Evolutionary conservation across 2,329 filamentous ascomycete species (phyloP).

Genomic region (Dendrostoma leiphaemia): DNA sequence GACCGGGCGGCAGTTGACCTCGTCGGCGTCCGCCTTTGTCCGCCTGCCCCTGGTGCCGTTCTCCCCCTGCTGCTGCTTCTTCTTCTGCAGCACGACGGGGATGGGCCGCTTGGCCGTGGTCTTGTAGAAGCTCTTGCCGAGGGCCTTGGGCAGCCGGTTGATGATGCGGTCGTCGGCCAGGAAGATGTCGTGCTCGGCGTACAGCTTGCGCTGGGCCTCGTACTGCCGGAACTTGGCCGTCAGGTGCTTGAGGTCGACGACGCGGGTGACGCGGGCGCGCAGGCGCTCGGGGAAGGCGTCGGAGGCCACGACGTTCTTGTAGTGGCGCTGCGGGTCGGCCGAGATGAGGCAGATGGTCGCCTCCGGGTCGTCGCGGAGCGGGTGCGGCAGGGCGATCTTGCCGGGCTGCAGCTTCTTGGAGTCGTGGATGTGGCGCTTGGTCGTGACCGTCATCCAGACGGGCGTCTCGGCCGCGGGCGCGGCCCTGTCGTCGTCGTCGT

Average conservation of each 20-base stretch:
- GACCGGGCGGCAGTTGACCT: constrained; percentile 50
- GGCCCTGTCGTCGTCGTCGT: constrained; percentile 33
- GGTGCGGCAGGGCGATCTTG: constrained; percentile 77
- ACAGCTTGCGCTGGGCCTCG: constrained; percentile 80
- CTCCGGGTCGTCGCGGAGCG: constrained; percentile 65
- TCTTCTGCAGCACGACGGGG: constrained; percentile 65
- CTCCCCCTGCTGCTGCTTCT: constrained; percentile 54
- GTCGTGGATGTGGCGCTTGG: constrained; percentile 67
- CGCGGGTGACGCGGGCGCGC: constrained; percentile 65
- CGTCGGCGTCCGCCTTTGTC: constrained; percentile 48
- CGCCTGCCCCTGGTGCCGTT: constrained; percentile 58
- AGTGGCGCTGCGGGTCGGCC: constrained; percentile 75
- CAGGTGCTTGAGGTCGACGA: constrained; percentile 82
- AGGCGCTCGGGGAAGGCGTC: constrained; percentile 68
- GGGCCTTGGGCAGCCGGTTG: constrained; percentile 67
- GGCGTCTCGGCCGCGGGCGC: constrained; percentile 44
- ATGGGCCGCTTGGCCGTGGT: constrained; percentile 79
- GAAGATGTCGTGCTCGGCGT: constrained; percentile 87
- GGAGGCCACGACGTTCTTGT: constrained; percentile 83
- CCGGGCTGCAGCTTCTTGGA: constrained; percentile 77
- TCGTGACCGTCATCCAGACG: constrained; percentile 62
- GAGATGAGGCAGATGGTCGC: constrained; percentile 83
- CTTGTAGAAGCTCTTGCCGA: constrained; percentile 95
- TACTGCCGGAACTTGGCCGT: constrained; percentile 81
- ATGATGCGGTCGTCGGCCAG: constrained; percentile 86